These are phyloP conservation scores for Auriscalpium vulgare DNA, from an alignment of 768 basidiomycete species.

Conservation along the genomic window DNA sequence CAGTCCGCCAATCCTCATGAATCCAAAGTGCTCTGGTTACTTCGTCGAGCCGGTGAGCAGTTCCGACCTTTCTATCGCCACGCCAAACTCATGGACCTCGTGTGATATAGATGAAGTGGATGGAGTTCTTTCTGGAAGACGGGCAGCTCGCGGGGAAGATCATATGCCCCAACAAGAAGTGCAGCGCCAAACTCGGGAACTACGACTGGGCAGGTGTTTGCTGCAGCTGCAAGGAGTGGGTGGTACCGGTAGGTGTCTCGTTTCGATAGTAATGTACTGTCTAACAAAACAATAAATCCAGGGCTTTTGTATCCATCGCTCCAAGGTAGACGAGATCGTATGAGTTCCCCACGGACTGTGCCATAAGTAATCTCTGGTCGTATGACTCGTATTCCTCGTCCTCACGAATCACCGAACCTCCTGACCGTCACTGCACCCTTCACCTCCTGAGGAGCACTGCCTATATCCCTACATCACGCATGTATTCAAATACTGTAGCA, in stretches of 20 bases:
- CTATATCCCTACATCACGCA: no score
- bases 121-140: slow-evolving; percentile 72
- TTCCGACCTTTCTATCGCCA: not conserved
- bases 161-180: slow-evolving; percentile 85
- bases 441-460: no score
- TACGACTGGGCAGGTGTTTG: slow-evolving; percentile 95
- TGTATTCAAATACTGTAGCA: no score
- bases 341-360: slow-evolving; percentile 1
- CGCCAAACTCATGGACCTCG: no score
- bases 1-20: slow-evolving; percentile 62
- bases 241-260: slow-evolving; percentile 62
- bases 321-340: slow-evolving; percentile 46
- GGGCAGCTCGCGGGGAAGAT: slow-evolving; percentile 86
- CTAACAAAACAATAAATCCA: slow-evolving; percentile 13
- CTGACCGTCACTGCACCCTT: no score
- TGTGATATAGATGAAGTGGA: slow-evolving; percentile 75
- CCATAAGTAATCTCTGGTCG: no score
- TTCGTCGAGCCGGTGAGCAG: slow-evolving; percentile 85
- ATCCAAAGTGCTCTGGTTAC: slow-evolving; percentile 90
- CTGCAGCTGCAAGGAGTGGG: slow-evolving; percentile 90
- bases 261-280: not conserved
- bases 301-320: slow-evolving; percentile 48
- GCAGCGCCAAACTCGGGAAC: slow-evolving; percentile 85
- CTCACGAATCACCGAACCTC: no score
- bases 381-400: no score